These are phyloP conservation scores for Colletotrichum falcatum DNA, from an alignment of 2,329 filamentous ascomycete genomes.

Conservation along the genomic window DNA sequence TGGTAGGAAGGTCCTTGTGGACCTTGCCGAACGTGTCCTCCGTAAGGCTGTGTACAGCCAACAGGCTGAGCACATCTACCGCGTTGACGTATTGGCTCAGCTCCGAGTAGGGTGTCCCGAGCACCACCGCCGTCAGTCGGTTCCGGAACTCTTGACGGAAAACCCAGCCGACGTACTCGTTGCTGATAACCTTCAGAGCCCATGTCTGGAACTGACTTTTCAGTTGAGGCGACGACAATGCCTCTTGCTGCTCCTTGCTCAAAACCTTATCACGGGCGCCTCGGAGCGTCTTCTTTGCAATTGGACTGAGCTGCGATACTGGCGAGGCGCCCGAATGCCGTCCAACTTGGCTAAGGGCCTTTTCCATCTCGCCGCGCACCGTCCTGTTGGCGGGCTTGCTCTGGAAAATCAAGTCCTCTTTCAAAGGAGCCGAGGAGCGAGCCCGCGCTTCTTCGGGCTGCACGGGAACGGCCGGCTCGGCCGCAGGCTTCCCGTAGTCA, in stretches of 20 bases:
- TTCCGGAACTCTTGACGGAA: conserved; percentile 79
- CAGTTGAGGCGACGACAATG: conserved; percentile 62
- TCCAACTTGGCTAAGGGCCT: conserved; percentile 57
- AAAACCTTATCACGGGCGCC: conserved; percentile 62
- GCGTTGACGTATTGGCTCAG: conserved; percentile 77
- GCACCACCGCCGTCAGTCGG: conserved; percentile 73
- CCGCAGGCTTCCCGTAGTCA: conserved; percentile 63
- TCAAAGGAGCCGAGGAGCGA: conserved; percentile 55
- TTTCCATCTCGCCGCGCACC: conserved; percentile 59
- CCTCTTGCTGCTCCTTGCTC: conserved; percentile 66
- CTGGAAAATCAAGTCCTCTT: conserved; percentile 60
- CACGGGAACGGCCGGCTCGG: conserved; percentile 49
- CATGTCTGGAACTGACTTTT: conserved; percentile 61
- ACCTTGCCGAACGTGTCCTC: conserved; percentile 91
- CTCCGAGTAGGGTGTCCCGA: conserved; percentile 80
- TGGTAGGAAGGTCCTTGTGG: conserved; percentile 80
- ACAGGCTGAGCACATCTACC: conserved; percentile 73
- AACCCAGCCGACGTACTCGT: conserved; percentile 70
- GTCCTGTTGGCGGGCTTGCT: conserved; percentile 52
- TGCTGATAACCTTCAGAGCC: conserved; percentile 57
- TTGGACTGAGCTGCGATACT: conserved; percentile 61
- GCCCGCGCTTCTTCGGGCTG: conserved; percentile 49
- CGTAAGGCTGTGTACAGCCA: conserved; percentile 78
- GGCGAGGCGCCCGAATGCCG: conserved; percentile 62
- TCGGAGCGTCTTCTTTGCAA: conserved; percentile 62